These are phyloP conservation scores for Stachybotrys elegans DNA, from an alignment of 2,329 filamentous ascomycete species.

Conservation along the genomic window DNA sequence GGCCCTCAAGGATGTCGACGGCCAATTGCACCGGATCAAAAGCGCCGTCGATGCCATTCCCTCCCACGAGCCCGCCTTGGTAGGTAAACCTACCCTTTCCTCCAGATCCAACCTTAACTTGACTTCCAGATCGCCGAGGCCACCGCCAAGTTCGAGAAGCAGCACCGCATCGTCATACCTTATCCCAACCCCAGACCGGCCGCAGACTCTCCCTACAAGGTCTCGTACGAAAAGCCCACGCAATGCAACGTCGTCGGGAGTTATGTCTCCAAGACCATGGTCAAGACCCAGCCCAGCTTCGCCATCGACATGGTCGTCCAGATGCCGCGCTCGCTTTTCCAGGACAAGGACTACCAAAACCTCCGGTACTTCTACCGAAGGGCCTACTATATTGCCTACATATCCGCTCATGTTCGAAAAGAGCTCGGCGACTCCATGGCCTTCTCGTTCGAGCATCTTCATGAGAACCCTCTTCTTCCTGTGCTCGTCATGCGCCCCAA, in stretches of 20 bases:
- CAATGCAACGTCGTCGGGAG: conserved; percentile 87
- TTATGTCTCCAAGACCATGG: conserved; percentile 71
- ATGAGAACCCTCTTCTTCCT: conserved; percentile 74
- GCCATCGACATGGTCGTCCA: conserved; percentile 79
- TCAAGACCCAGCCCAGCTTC: conserved; percentile 54
- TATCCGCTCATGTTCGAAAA: conserved; percentile 65
- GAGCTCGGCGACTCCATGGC: conserved; percentile 48
- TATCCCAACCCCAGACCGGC: conserved; percentile 77
- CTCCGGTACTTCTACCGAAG: conserved; percentile 92
- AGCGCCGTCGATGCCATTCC: conserved; percentile 45
- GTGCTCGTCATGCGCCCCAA: conserved; percentile 46
- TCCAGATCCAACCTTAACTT: no score
- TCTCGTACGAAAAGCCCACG: conserved; percentile 70
- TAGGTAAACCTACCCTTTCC: conserved; percentile 33
- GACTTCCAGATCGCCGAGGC: conserved; percentile 65
- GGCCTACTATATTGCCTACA: conserved; percentile 82
- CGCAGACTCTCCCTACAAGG: conserved; percentile 73
- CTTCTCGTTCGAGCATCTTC: conserved; percentile 59
- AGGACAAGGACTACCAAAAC: conserved; percentile 92
- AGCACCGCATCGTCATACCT: conserved; percentile 66
- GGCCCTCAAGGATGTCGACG: conserved; percentile 42
- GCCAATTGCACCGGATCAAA: conserved; percentile 47
- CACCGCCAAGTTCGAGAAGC: conserved; percentile 59
- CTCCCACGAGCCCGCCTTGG: conserved; percentile 43
- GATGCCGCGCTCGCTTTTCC: conserved; percentile 76